phyloP scores from a whole-genome alignment of 140 eudicot genomes.

The Oenanthe javanica region DNA sequence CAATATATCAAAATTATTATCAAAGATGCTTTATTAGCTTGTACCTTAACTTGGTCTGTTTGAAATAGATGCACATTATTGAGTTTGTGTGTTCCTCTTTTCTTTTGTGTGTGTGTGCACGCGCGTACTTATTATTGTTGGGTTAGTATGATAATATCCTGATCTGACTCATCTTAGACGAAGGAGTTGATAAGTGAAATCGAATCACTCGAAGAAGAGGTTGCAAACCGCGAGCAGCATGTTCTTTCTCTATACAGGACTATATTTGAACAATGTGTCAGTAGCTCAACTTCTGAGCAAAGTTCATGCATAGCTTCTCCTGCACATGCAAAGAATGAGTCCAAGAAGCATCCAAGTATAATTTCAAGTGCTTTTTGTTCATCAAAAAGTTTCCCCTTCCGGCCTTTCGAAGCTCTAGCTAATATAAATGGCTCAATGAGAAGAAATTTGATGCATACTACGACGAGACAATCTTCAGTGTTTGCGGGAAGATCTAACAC shows the following conservation, averaged over 20 bases:
- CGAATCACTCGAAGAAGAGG: conserved; percentile 85
- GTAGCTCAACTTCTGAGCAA: conserved; percentile 59
- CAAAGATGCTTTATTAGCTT: background rate
- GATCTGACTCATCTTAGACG: conserved; percentile 34
- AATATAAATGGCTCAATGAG: conserved; percentile 36
- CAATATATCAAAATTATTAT: background rate
- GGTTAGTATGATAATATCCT: background rate
- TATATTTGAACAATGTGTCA: conserved; percentile 64
- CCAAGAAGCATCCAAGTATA: conserved; percentile 71
- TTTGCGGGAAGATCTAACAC: conserved; percentile 26
- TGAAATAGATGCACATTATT: background rate
- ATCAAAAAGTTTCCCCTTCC: conserved; percentile 63
- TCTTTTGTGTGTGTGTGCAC: background rate
- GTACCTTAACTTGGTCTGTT: background rate
- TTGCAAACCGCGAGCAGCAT: conserved; percentile 73
- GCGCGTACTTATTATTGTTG: background rate
- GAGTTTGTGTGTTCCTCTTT: background rate
- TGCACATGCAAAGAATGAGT: conserved; percentile 41
- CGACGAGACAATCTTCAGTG: conserved; percentile 35
- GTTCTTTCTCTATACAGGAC: conserved; percentile 79
- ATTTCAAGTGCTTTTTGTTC: conserved; percentile 74
- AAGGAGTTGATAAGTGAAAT: conserved; percentile 75
- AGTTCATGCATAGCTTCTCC: conserved; percentile 61
- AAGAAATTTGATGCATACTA: conserved; percentile 37
- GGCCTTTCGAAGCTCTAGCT: conserved; percentile 48